A percentile compares a stretch with the other conserved stretches of the same genome.
Conservation (phyloP, 345 rosid genomes). For the Eucalyptus coolabah region DNA sequence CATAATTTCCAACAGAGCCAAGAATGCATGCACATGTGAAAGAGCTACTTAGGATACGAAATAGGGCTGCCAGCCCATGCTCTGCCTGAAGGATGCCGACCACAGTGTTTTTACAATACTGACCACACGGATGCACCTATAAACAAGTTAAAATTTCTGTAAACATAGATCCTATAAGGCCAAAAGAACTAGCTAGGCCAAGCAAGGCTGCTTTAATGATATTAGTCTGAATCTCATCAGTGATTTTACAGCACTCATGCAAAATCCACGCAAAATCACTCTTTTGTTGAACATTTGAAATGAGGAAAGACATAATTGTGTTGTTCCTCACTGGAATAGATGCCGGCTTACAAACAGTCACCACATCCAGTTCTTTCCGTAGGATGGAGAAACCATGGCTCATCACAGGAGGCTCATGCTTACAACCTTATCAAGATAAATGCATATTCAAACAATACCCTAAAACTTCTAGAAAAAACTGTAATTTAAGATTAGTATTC, state of each 20-base stretch:
- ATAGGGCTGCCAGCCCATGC: conserved; percentile 58
- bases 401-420: conserved; percentile 92
- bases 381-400: conserved; percentile 50
- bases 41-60: conserved; percentile 53
- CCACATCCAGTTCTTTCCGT: conserved; percentile 53
- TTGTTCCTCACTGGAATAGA: conserved; percentile 67
- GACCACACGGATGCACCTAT: conserved; percentile 98
- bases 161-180: not conserved
- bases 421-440: conserved; percentile 30
- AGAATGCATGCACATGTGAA: not conserved
- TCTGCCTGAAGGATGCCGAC: conserved; percentile 97
- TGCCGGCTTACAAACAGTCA: conserved; percentile 84
- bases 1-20: too few species aligned
- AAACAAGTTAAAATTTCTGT: not conserved
- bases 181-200: not conserved
- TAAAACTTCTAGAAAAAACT: not conserved
- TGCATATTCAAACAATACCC: not conserved
- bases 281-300: not conserved
- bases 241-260: not conserved
- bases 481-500: not conserved
- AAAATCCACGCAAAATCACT: not conserved
- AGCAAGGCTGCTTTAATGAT: not conserved
- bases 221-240: not conserved
- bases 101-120: conserved; percentile 89
- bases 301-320: not conserved